Percentiles rank a stretch among this genome's conserved stretches.
These are phyloP conservation scores for Jatropha multifida DNA, from an alignment of 441 rosid species.

Conservation along the genomic window DNA sequence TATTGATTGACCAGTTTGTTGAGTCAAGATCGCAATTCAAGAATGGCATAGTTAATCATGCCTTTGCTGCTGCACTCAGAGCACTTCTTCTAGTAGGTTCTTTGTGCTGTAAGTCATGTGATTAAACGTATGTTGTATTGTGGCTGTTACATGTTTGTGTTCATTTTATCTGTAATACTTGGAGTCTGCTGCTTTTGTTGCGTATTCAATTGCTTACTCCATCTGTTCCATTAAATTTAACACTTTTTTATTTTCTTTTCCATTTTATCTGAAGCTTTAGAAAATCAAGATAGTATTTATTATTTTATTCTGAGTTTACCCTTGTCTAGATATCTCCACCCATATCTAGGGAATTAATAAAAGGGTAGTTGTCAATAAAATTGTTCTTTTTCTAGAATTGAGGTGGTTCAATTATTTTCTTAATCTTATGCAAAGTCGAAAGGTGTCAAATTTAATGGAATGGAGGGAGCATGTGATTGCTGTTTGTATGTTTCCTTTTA, in stretches of 20 bases:
- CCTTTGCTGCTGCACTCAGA: constrained; percentile 95
- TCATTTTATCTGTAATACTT: background rate
- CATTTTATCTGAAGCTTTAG: too few relatives aligned
- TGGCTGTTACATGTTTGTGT: background rate
- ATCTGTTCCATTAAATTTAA: background rate
- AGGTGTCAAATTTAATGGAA: too few relatives aligned
- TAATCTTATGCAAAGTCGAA: too few relatives aligned
- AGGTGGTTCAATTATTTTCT: too few relatives aligned
- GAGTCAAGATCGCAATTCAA: constrained; percentile 95
- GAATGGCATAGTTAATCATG: constrained; percentile 92
- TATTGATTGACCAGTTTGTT: constrained; percentile 83
- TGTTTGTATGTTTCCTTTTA: constrained; percentile 12
- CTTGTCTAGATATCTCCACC: too few relatives aligned
- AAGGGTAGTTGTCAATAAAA: too few relatives aligned
- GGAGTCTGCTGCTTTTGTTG: background rate
- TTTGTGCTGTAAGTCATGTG: constrained; percentile 32
- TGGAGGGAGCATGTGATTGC: background rate
- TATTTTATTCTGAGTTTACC: too few relatives aligned
- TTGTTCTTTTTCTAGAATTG: too few relatives aligned
- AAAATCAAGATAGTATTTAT: too few relatives aligned
- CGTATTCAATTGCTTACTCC: constrained; percentile 22
- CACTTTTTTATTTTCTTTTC: too few relatives aligned
- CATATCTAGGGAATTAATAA: too few relatives aligned
- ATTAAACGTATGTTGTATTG: constrained; percentile 25
- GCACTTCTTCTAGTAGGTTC: constrained; percentile 84